phyloP scores from a whole-genome alignment of 2,329 filamentous ascomycete species.

The Leptographium procerum region DNA sequence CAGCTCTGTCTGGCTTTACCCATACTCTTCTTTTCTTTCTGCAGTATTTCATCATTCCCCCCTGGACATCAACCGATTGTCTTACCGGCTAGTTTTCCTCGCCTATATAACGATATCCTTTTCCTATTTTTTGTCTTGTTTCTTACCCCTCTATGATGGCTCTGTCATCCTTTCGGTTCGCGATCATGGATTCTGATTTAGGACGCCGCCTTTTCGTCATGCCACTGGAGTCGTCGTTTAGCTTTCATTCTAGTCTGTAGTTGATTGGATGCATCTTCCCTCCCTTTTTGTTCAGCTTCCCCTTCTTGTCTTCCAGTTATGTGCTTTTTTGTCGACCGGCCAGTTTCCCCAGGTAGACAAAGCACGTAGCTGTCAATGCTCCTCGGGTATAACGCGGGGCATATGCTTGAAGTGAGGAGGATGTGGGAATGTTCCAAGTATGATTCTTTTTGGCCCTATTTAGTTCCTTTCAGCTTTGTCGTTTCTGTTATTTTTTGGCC shows the following conservation, averaged over 20 bases:
- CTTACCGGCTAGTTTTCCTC: neutral
- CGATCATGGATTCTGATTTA: neutral
- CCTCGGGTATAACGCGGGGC: neutral
- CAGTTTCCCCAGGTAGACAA: too few relatives aligned
- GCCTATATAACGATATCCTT: slow-evolving; percentile 10
- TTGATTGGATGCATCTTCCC: neutral
- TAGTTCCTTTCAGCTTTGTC: neutral
- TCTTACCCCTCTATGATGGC: neutral
- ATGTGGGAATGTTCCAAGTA: neutral
- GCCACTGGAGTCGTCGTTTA: neutral
- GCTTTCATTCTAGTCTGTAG: neutral
- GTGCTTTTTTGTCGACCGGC: neutral
- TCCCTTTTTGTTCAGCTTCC: neutral
- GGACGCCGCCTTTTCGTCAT: neutral
- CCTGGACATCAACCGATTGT: neutral
- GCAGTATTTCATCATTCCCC: neutral
- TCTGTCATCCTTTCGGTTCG: neutral
- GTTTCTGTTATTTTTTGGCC: neutral
- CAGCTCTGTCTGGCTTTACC: slow-evolving; percentile 7
- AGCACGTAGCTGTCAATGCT: neutral
- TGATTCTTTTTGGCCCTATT: neutral
- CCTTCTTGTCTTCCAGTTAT: neutral
- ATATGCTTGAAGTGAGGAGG: neutral
- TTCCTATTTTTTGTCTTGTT: slow-evolving; percentile 1
- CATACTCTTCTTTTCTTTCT: slow-evolving; percentile 1